A percentile compares a stretch with the other conserved stretches of the same genome.
Evolutionary conservation across 2,329 filamentous ascomycete genomes (phyloP).

Genomic region (Emericellopsis atlantica): DNA sequence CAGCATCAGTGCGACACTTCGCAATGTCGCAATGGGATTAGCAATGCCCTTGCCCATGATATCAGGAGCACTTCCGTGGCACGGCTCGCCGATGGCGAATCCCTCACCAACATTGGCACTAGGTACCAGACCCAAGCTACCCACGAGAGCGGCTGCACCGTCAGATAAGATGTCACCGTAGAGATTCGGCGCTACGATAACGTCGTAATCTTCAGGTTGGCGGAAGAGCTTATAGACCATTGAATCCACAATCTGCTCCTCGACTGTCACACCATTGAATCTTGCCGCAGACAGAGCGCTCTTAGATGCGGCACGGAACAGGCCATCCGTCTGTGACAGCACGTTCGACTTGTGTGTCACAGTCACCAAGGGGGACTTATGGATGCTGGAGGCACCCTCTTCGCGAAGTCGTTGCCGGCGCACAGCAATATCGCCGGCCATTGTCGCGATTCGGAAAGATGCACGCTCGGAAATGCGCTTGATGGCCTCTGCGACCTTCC

Average conservation of each 20-base stretch:
- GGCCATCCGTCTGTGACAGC: conserved; percentile 86
- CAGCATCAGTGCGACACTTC: conserved; percentile 87
- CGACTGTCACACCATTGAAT: conserved; percentile 55
- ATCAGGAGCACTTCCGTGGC: conserved; percentile 91
- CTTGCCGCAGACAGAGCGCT: conserved; percentile 53
- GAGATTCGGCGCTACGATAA: conserved; percentile 93
- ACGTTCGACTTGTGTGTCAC: conserved; percentile 99
- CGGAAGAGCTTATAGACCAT: conserved; percentile 99
- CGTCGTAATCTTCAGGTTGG: conserved; percentile 88
- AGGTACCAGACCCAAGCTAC: conserved; percentile 82
- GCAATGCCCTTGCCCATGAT: conserved; percentile 88
- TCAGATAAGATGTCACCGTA: conserved; percentile 97
- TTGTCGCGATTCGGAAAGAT: conserved; percentile 73
- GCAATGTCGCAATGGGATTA: conserved; percentile 90
- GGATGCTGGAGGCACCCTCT: conserved; percentile 42
- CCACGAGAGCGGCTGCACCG: conserved; percentile 86
- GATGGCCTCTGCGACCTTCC: conserved; percentile 90
- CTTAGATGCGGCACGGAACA: conserved; percentile 76
- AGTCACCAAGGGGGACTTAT: conserved; percentile 66
- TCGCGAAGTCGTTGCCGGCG: conserved; percentile 72
- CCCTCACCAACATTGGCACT: conserved; percentile 88
- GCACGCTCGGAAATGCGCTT: conserved; percentile 91
- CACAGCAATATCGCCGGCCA: conserved; percentile 89
- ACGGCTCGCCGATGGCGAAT: conserved; percentile 96
- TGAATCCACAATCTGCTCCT: conserved; percentile 97